These are phyloP conservation scores for Suzukiozyma palmioleophila DNA, from an alignment of 1,139 yeast genomes.

Conservation along the genomic window DNA sequence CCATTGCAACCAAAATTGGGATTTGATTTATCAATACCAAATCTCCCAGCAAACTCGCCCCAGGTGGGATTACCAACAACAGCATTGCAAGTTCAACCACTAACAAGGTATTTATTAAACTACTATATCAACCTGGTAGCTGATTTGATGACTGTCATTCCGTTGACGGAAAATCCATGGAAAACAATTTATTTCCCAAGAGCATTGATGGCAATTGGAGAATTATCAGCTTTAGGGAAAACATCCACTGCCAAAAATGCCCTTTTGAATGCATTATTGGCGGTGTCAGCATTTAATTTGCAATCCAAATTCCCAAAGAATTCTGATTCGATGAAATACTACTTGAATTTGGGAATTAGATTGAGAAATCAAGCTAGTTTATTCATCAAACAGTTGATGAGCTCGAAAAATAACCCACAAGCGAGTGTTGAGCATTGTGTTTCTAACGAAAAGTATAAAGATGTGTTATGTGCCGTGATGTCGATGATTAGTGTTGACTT, in stretches of 20 bases:
- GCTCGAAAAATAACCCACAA: conserved; percentile 29
- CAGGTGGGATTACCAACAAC: conserved; percentile 51
- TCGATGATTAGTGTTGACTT: conserved; percentile 87
- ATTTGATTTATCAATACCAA: conserved; percentile 30
- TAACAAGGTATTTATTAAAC: conserved; percentile 64
- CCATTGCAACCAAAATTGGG: conserved; percentile 44
- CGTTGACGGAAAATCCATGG: conserved; percentile 83
- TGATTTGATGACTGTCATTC: conserved; percentile 83
- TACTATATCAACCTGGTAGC: conserved; percentile 80
- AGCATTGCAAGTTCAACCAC: conserved; percentile 60
- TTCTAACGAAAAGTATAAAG: conserved; percentile 70
- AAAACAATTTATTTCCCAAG: conserved; percentile 78
- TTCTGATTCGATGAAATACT: conserved; percentile 63
- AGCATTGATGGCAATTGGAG: conserved; percentile 79
- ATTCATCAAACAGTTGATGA: conserved; percentile 51
- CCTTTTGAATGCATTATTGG: conserved; percentile 70
- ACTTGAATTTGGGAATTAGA: conserved; percentile 66
- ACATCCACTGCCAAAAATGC: conserved; percentile 79
- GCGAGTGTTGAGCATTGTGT: conserved; percentile 49
- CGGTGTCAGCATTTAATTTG: conserved; percentile 77
- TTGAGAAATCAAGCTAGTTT: conserved; percentile 71
- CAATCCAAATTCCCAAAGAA: conserved; percentile 65
- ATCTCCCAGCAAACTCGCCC: conserved; percentile 13
- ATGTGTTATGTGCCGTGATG: conserved; percentile 76
- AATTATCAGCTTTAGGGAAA: conserved; percentile 66